Conservation (phyloP, 495 filamentous ascomycete species). For the Penicillium nucicola region DNA sequence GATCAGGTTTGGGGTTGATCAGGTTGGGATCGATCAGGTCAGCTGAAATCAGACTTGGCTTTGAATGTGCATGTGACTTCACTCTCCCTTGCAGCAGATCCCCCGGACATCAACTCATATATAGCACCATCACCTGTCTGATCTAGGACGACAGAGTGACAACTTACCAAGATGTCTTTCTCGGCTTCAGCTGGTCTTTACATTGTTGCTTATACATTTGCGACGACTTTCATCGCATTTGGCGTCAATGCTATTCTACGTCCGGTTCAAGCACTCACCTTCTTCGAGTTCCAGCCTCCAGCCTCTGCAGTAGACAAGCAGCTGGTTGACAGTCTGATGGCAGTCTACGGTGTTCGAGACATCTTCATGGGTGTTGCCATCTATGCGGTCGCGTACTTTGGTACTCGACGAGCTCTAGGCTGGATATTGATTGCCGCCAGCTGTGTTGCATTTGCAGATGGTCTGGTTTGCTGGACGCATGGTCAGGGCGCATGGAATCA, state of each 20-base stretch:
- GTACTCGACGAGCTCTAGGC: slow-evolving; percentile 39
- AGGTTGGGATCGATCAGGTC: no score
- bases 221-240: slow-evolving; percentile 43
- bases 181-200: slow-evolving; percentile 17
- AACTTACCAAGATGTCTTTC: slow-evolving; percentile 8
- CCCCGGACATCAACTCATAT: neutral
- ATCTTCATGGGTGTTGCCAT: slow-evolving; percentile 53
- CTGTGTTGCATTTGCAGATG: slow-evolving; percentile 48
- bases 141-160: neutral
- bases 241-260: slow-evolving; percentile 47
- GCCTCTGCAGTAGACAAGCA: slow-evolving; percentile 23
- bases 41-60: neutral
- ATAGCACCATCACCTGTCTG: neutral
- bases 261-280: slow-evolving; percentile 40
- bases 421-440: slow-evolving; percentile 43
- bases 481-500: slow-evolving; percentile 51
- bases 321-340: slow-evolving; percentile 39
- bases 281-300: slow-evolving; percentile 44
- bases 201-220: slow-evolving; percentile 33
- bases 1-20: neutral
- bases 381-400: slow-evolving; percentile 33
- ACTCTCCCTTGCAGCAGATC: neutral
- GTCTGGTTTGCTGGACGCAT: slow-evolving; percentile 36
- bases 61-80: neutral
- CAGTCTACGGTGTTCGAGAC: slow-evolving; percentile 50